Evolutionary conservation across 2,329 filamentous ascomycete species (phyloP), one percentile per base, ranked within the genome.

Genomic region (Phialocephala subalpina): DNA sequence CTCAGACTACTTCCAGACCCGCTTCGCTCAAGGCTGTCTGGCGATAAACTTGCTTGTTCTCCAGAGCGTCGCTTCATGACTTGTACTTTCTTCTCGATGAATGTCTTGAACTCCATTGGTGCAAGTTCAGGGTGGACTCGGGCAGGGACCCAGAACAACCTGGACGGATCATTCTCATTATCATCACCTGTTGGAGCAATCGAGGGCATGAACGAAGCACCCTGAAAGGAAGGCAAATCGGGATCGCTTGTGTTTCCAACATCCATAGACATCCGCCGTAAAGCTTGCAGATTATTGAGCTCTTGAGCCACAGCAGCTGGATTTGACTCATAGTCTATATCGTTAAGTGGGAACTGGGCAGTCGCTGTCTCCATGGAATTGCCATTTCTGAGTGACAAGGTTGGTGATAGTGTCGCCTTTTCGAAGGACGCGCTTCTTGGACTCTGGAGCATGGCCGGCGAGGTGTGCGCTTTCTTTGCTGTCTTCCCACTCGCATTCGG

Each of bases 61-160:
- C 91, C 90, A 0, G 94, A 97, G 73, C 92, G 88, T 71, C 94
- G 86, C 77, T 93, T 90, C 73, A 98, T 97, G 40, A 92, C 91
- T 72, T 97, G 92, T 14, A 97, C 93, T 75, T 94, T 90, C 69
- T 94, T 97, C 75, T 99, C 95, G 1, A 99, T 86, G 72, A 98
- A 99, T 0, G 91, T 95, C 79, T 97, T 97, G 83, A 98, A 99
- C 73, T 97, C 96, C 75, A 92, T 94, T 0, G 96, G 96, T 2
- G 96, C 96, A 58, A 99, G 83, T 79, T 99, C 96, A 0, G 96
- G 96, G 74, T 99, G 96, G 33, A 99, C 86, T 65, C 94, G 89
- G 27, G 96, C 96, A 5, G 96, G 96, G 6, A 99, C 96, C 96
- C 96, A 99, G 71, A 98, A 92, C 66, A 98, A 81, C 68, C 94